These are phyloP conservation scores for Pythium coloratum DNA, from an alignment of 352 stramenopile species.

Conservation along the genomic window DNA sequence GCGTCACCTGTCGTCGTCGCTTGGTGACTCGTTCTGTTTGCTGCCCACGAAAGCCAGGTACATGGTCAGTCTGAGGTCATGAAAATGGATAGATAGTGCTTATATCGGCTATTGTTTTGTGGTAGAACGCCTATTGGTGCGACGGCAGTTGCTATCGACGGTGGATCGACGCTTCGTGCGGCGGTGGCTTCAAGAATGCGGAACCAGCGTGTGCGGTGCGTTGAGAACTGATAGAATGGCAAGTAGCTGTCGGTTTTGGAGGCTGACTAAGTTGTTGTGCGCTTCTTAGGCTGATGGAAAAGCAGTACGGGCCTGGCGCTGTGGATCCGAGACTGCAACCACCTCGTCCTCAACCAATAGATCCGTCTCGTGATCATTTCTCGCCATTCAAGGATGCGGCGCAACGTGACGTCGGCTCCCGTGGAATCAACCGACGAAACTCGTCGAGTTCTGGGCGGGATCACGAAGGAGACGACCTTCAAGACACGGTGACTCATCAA, in stretches of 20 bases:
- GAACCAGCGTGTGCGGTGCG: conserved; percentile 69
- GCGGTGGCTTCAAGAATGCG: conserved; percentile 81
- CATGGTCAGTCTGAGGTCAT: no score
- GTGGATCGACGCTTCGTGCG: conserved; percentile 69
- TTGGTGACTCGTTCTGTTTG: conserved; percentile 85
- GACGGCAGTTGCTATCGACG: conserved; percentile 68
- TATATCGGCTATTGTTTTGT: background rate
- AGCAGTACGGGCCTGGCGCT: conserved; percentile 59
- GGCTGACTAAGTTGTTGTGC: background rate
- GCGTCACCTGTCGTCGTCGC: conserved; percentile 73
- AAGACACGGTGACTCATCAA: conserved; percentile 64
- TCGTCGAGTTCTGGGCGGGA: conserved; percentile 15
- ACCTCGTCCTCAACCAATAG: conserved; percentile 1
- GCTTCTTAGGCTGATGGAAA: conserved; percentile 69
- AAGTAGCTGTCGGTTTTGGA: background rate
- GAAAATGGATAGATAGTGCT: background rate
- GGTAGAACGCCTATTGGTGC: conserved; percentile 50
- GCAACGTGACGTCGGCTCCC: background rate
- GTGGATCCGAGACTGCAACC: conserved; percentile 34
- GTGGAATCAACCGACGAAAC: conserved; percentile 17
- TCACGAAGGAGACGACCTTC: conserved; percentile 44
- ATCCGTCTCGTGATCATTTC: background rate
- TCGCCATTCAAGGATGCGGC: conserved; percentile 10
- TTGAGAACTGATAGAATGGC: background rate
- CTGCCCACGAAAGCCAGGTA: conserved; percentile 69